Evolutionary conservation across 1,284 basidiomycete species (phyloP), one percentile per base, ranked within the genome.

Genomic region (Vanrija sp.): DNA sequence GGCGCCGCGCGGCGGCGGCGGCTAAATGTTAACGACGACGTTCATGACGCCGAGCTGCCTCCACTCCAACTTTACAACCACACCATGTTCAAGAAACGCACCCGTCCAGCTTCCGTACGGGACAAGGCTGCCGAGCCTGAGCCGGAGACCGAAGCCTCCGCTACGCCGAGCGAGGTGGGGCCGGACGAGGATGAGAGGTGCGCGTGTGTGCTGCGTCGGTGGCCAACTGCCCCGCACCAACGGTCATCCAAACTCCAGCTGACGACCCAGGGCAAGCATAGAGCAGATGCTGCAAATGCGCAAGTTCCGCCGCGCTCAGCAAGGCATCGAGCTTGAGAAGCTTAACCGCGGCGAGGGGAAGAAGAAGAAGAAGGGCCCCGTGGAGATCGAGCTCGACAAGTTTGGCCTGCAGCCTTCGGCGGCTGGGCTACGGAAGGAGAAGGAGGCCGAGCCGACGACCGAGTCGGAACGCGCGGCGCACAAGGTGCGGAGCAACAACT

Each of bases 241-340:
- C 21, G 3, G 3, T 23, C 21, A 2, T 23, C 21, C 21, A 2
- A 2, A 23, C 21, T 23, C 21, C 2, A 3, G 21, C 21, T 23
- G 21, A 38, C 58, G 46, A 56, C 49, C 19, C 6, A 74, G 72
- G 29, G 68, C 69, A 43, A 77, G 77, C 2, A 73, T 96, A 26
- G 83, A 88, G 61, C 93, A 98, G 53, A 81, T 98, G 19, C 82
- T 96, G 38, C 86, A 92, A 54, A 78, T 97, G 14, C 84, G 92
- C 39, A 89, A 86, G 67, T 79, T 96, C 21, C 83, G 86, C 45
- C 85, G 85, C 62, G 77, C 84, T 9, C 82, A 87, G 46, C 83
- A 57, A 19, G 95, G 94, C 0, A 97, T 98, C 57, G 91, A 97
- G 65, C 82, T 86, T 0, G 80, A 86, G 26, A 90, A 87, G 66